Evolutionary conservation across 148 eudicot species (phyloP).

Genomic region (Rhododendron henanense): DNA sequence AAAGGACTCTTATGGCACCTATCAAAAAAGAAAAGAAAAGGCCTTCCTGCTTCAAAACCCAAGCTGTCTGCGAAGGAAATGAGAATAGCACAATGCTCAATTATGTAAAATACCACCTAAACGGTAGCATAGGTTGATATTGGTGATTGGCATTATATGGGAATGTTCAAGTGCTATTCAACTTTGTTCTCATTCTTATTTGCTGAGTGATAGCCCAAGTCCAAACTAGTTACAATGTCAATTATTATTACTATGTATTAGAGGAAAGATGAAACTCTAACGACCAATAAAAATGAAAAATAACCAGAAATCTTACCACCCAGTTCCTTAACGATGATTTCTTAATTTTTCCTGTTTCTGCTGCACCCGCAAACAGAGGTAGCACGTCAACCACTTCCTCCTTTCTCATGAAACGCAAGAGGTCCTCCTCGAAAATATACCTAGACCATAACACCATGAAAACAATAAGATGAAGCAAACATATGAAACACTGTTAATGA

Average conservation of each 20-base stretch:
- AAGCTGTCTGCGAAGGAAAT: background rate
- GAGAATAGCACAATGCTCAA: background rate
- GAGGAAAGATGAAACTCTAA: background rate
- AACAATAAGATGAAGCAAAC: background rate
- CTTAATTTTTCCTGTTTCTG: slow-evolving; percentile 63
- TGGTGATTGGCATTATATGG: background rate
- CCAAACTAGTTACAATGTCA: background rate
- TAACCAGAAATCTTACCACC: slow-evolving; percentile 53
- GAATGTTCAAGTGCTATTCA: background rate
- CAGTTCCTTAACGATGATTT: slow-evolving; percentile 65
- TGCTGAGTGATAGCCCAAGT: background rate
- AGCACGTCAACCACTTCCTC: slow-evolving; percentile 63
- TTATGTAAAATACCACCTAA: background rate
- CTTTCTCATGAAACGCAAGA: slow-evolving; percentile 60
- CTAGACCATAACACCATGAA: slow-evolving; percentile 22
- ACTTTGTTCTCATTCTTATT: background rate
- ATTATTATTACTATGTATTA: background rate
- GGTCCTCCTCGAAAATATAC: slow-evolving; percentile 73
- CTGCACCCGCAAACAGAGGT: slow-evolving; percentile 66
- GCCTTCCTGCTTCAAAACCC: background rate
- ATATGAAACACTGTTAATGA: background rate
- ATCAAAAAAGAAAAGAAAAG: background rate
- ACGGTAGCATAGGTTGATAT: background rate
- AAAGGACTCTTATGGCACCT: background rate
- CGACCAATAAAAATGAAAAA: background rate